A percentile compares a stretch with the other conserved stretches of the same genome.
These are phyloP conservation scores for Cordyceps fumosorosea DNA, from an alignment of 2,329 filamentous ascomycete genomes.

Conservation along the genomic window DNA sequence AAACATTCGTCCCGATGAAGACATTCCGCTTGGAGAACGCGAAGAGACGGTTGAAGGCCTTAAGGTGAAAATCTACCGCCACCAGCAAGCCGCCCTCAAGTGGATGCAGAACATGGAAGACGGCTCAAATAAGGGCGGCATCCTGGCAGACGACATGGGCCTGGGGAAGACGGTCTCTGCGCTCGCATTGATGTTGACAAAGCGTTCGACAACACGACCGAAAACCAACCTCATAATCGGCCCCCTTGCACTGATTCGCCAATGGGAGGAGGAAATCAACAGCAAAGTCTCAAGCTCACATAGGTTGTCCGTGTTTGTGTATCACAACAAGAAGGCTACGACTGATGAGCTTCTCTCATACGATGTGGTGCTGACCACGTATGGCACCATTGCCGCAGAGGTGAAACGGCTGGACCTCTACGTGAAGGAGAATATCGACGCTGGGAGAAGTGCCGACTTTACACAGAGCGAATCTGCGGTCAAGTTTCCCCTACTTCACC, in stretches of 20 bases:
- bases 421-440: conserved; percentile 39
- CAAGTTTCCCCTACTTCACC: conserved; percentile 54
- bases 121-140: conserved; percentile 75
- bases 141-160: conserved; percentile 90
- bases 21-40: conserved; percentile 53
- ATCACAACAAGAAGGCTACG: conserved; percentile 63
- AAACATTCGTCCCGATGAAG: conserved; percentile 67
- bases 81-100: conserved; percentile 74
- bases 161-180: conserved; percentile 85
- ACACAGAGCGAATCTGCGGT: conserved; percentile 29
- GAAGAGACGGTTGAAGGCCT: conserved; percentile 65
- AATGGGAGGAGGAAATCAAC: conserved; percentile 77
- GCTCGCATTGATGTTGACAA: conserved; percentile 66
- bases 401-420: conserved; percentile 57
- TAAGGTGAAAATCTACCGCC: conserved; percentile 64
- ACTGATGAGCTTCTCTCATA: conserved; percentile 56
- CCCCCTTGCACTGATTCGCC: conserved; percentile 70
- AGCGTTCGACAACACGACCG: conserved; percentile 45
- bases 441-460: conserved; percentile 25
- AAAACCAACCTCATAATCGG: conserved; percentile 76
- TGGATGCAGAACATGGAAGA: conserved; percentile 82
- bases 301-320: conserved; percentile 58
- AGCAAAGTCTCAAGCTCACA: conserved; percentile 57
- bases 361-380: conserved; percentile 80
- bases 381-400: conserved; percentile 61